Percentiles rank a stretch among this genome's conserved stretches.
phyloP scores from a whole-genome alignment of 306 rosid species.

The Fragaria ananassa region DNA sequence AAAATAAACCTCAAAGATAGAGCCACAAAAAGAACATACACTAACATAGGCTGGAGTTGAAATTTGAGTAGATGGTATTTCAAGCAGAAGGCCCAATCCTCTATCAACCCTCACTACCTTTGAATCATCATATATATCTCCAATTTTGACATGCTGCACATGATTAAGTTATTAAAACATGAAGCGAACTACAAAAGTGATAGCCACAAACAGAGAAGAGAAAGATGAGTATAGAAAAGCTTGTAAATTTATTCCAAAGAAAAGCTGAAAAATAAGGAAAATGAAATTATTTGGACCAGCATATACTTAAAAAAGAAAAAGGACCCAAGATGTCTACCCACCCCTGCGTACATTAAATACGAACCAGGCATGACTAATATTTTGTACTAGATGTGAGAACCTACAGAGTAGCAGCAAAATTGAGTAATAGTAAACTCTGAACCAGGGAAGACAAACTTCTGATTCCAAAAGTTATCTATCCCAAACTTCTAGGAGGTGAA shows the following conservation, averaged over 20 bases:
- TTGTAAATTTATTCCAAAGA: no score
- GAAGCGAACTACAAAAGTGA: background rate
- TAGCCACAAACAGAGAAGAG: background rate
- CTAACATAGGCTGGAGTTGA: conserved; percentile 77
- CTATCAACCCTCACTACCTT: conserved; percentile 86
- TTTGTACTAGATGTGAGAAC: background rate
- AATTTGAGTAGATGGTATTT: conserved; percentile 63
- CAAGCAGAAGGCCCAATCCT: conserved; percentile 77
- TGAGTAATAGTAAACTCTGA: background rate
- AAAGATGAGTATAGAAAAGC: background rate
- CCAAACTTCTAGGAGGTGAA: background rate
- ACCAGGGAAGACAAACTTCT: conserved; percentile 7
- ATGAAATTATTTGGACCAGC: background rate
- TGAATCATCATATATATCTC: conserved; percentile 73
- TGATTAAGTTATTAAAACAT: background rate
- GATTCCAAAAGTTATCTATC: conserved; percentile 5
- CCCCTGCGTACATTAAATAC: background rate
- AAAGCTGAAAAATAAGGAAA: background rate
- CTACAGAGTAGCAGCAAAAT: background rate
- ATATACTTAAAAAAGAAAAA: background rate
- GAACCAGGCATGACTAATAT: background rate
- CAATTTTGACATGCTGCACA: conserved; percentile 68
- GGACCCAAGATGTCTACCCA: background rate
- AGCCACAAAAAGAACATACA: conserved; percentile 45
- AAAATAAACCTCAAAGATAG: conserved; percentile 14